Evolutionary conservation across 352 stramenopile species (phyloP), one percentile per base, ranked within the genome.

Genomic region (Discostella stelligera): DNA sequence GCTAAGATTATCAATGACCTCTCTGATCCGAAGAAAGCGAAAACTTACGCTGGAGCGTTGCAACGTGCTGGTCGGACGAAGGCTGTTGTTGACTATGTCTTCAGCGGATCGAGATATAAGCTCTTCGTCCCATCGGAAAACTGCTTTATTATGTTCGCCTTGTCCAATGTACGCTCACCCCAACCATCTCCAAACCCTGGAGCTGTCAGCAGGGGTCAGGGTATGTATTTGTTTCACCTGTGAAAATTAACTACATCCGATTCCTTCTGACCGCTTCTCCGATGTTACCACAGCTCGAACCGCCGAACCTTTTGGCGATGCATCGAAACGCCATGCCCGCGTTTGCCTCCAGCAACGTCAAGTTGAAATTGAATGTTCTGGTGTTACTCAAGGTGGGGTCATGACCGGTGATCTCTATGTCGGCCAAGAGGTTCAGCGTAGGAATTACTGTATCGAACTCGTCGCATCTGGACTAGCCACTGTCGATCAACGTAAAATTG

Each of bases 71-170:
- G 81, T 27, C 86, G 74, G 23, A 72, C 88, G 23, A 94, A 94
- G 75, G 88, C 79, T 25, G 66, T 90, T 64, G 88, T 98, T 53
- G 96, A 99, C 66, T 97, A 98, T 80, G 95, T 98, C 18, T 98
- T 99, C 86, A 98, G 95, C 64, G 96, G 95, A 71, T 95, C 94
- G 39, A 93, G 96, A 18, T 96, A 98, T 60, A 98, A 98, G 82
- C 68, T 99, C 7, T 95, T 95, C 61, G 91, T 99, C 25, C 96
- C 96, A 41, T 96, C 96, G 71, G 96, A 99, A 77, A 99, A 99
- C 87, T 98, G 95, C 85, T 91, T 96, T 64, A 91, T 98, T 62
- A 98, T 97, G 18, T 92, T 92, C 69, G 82, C 88, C 30, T 79
- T 87, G 30, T 72, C 78, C 6, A 77, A 84, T 62, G 63, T 91